Evolutionary conservation across 2,329 filamentous ascomycete genomes (phyloP).

Genomic region (Hypomyces rosellus): DNA sequence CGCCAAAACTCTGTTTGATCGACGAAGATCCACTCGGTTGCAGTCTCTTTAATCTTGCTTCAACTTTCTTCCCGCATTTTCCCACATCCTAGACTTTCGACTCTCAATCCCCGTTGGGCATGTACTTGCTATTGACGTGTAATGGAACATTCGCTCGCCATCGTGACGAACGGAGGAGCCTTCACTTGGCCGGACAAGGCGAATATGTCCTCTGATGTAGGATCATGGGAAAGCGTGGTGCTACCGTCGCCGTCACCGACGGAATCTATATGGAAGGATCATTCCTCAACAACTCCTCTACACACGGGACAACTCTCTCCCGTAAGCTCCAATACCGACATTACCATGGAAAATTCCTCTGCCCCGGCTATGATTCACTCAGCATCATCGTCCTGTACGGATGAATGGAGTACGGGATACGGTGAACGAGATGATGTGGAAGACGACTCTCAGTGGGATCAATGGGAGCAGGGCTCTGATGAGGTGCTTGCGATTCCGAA

Average conservation of each 20-base stretch:
- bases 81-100: background rate
- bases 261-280: slow-evolving; percentile 24
- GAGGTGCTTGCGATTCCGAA: slow-evolving; percentile 46
- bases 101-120: slow-evolving; percentile 20
- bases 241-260: slow-evolving; percentile 28
- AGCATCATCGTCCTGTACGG: slow-evolving; percentile 39
- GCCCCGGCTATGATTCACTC: slow-evolving; percentile 40
- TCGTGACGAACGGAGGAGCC: slow-evolving; percentile 36
- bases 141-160: slow-evolving; percentile 41
- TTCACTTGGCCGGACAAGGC: slow-evolving; percentile 40
- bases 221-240: slow-evolving; percentile 19
- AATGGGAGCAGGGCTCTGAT: slow-evolving; percentile 43
- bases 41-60: slow-evolving; percentile 5
- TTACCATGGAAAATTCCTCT: slow-evolving; percentile 31
- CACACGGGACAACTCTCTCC: slow-evolving; percentile 47
- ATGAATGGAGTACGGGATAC: slow-evolving; percentile 39
- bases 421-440: slow-evolving; percentile 33
- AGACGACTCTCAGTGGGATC: slow-evolving; percentile 42
- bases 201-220: slow-evolving; percentile 40
- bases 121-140: slow-evolving; percentile 38
- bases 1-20: slow-evolving; percentile 14
- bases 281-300: slow-evolving; percentile 22
- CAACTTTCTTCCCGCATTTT: background rate
- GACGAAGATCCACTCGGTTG: slow-evolving; percentile 9
- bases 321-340: slow-evolving; percentile 44